Conservation (phyloP, 2,329 filamentous ascomycete species). For the Xylaria sp. region DNA sequence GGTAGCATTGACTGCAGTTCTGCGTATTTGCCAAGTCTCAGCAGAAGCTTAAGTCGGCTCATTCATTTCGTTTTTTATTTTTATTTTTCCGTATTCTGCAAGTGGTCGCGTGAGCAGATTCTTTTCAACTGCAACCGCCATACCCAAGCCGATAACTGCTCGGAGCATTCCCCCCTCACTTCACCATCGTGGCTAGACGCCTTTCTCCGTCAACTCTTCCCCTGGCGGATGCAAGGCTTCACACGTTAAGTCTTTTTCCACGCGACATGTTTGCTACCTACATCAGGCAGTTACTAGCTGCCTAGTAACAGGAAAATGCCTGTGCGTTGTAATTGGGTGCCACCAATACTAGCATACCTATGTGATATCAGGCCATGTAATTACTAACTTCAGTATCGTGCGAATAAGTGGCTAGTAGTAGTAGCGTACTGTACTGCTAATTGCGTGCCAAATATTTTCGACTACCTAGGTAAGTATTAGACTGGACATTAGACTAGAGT, state of each 20-base stretch:
- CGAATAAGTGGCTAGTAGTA: too few relatives aligned
- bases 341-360: too few relatives aligned
- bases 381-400: too few relatives aligned
- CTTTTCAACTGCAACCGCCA: too few relatives aligned
- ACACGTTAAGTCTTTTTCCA: not conserved
- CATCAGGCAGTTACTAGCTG: not conserved
- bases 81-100: constrained; percentile 31
- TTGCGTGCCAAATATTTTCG: too few relatives aligned
- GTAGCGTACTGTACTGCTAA: too few relatives aligned
- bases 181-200: not conserved
- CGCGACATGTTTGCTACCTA: not conserved
- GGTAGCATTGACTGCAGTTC: not conserved
- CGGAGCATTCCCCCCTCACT: not conserved
- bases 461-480: too few relatives aligned
- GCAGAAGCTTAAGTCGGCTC: constrained; percentile 6
- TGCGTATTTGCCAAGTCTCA: not conserved
- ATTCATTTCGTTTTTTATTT: too few relatives aligned
- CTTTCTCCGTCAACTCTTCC: not conserved
- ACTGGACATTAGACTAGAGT: too few relatives aligned
- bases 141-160: not conserved
- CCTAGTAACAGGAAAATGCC: too few relatives aligned
- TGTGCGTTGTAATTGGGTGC: too few relatives aligned
- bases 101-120: constrained; percentile 38
- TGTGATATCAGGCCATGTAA: too few relatives aligned
- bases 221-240: not conserved